A percentile compares a stretch with the other conserved stretches of the same genome.
Conservation (phyloP, 208 protist species). For the Trypanosoma conorhini region DNA sequence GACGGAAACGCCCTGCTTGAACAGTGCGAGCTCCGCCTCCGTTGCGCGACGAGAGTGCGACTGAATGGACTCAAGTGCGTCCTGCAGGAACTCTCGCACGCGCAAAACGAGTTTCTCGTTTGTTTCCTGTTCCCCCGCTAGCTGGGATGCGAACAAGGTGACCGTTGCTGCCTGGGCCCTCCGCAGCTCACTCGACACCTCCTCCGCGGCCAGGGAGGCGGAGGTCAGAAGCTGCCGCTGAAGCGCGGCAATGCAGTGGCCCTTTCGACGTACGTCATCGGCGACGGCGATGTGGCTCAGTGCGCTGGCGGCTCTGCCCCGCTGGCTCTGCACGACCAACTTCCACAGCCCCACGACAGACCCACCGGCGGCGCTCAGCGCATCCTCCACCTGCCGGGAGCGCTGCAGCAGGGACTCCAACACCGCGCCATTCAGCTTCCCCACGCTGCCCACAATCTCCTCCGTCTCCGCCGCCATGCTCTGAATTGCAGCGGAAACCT, state of each 20-base stretch:
- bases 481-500: conserved; percentile 15
- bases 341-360: conserved; percentile 13
- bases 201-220: conserved; percentile 21
- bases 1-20: conserved; percentile 43
- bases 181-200: not conserved
- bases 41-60: conserved; percentile 35
- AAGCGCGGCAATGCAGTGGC: not conserved
- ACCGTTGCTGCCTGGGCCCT: conserved; percentile 3
- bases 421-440: conserved; percentile 33
- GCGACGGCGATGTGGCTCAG: conserved; percentile 3
- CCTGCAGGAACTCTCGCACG: conserved; percentile 38
- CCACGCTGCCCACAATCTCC: conserved; percentile 22
- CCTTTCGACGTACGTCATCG: conserved; percentile 3
- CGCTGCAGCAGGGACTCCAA: conserved; percentile 25
- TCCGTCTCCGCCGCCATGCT: conserved; percentile 26
- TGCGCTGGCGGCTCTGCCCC: conserved; percentile 2
- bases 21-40: conserved; percentile 41
- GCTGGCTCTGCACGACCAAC: conserved; percentile 19
- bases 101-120: conserved; percentile 43
- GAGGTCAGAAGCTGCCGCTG: conserved; percentile 31
- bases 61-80: conserved; percentile 33
- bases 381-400: conserved; percentile 31
- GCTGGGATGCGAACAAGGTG: conserved; percentile 32
- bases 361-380: conserved; percentile 22
- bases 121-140: conserved; percentile 35